A percentile compares a stretch with the other conserved stretches of the same genome.
Conservation (phyloP, 2,329 filamentous ascomycete species). For the Hymenotorrendiella dingleyae region DNA sequence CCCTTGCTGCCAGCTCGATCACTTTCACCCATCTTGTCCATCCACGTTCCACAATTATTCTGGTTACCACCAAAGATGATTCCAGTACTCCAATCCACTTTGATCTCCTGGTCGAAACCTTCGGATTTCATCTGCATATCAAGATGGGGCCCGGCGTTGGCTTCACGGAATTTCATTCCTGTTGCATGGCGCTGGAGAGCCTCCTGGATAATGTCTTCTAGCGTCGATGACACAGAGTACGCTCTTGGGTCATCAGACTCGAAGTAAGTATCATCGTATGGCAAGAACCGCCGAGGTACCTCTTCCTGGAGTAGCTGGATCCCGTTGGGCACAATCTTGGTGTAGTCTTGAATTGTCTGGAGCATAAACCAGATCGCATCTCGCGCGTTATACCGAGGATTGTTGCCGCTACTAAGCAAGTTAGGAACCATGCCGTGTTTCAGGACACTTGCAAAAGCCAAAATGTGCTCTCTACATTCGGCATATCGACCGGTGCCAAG, state of each 20-base stretch:
- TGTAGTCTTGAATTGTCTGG: slow-evolving; percentile 92
- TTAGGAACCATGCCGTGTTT: slow-evolving; percentile 99
- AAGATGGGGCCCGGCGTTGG: slow-evolving; percentile 82
- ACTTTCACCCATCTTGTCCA: slow-evolving; percentile 99
- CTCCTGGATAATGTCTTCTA: slow-evolving; percentile 89
- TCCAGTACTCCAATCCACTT: slow-evolving; percentile 85
- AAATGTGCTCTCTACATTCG: slow-evolving; percentile 89
- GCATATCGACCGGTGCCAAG: slow-evolving; percentile 82
- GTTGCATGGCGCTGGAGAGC: slow-evolving; percentile 85
- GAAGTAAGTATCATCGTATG: slow-evolving; percentile 96
- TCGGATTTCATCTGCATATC: slow-evolving; percentile 90
- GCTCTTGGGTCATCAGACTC: slow-evolving; percentile 72
- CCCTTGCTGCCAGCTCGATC: slow-evolving; percentile 86
- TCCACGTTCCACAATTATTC: slow-evolving; percentile 95
- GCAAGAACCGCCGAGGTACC: slow-evolving; percentile 79
- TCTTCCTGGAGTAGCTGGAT: slow-evolving; percentile 66
- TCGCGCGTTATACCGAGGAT: slow-evolving; percentile 88
- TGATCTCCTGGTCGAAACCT: slow-evolving; percentile 87
- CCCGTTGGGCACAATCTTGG: slow-evolving; percentile 73
- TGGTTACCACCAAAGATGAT: slow-evolving; percentile 94
- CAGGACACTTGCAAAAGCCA: slow-evolving; percentile 89
- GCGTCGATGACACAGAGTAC: slow-evolving; percentile 76
- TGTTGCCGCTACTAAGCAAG: slow-evolving; percentile 75
- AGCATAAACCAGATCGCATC: slow-evolving; percentile 98
- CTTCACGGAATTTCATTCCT: slow-evolving; percentile 88